Evolutionary conservation across 2,329 filamentous ascomycete genomes (phyloP).

Genomic region (Aspergillus pseudoviridinutans): DNA sequence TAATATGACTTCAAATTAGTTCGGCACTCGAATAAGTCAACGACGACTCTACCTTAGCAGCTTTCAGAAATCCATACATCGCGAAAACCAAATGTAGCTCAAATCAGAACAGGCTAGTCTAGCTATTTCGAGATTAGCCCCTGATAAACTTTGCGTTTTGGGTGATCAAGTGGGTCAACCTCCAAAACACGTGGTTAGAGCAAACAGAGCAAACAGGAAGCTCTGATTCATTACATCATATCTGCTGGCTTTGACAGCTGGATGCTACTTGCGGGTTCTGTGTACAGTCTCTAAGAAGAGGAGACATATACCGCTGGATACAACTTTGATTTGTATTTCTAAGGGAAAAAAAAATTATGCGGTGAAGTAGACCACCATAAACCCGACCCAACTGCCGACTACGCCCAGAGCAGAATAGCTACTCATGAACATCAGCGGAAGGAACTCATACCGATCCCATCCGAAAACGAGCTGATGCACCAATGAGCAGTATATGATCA

Average conservation of each 20-base stretch:
- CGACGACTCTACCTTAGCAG: background rate
- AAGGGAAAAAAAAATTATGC: slow-evolving; percentile 19
- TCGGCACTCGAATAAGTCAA: background rate
- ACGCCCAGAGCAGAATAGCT: slow-evolving; percentile 93
- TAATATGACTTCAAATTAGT: background rate
- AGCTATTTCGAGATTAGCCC: slow-evolving; percentile 7
- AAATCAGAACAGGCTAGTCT: slow-evolving; percentile 2
- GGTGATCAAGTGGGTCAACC: slow-evolving; percentile 16
- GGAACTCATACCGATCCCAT: slow-evolving; percentile 68
- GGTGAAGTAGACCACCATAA: slow-evolving; percentile 87
- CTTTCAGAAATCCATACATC: background rate
- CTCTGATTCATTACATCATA: slow-evolving; percentile 15
- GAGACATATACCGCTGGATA: background rate
- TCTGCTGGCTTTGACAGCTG: background rate
- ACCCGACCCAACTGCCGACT: slow-evolving; percentile 90
- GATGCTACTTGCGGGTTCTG: background rate
- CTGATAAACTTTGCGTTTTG: slow-evolving; percentile 18
- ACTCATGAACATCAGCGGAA: slow-evolving; percentile 96
- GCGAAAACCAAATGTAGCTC: background rate
- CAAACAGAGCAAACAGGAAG: slow-evolving; percentile 15
- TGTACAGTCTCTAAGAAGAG: background rate
- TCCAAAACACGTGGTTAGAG: slow-evolving; percentile 14
- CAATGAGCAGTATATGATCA: slow-evolving; percentile 84
- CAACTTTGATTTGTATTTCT: background rate
- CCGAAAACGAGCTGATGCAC: slow-evolving; percentile 82